Evolutionary conservation across 768 basidiomycete genomes (phyloP).

Genomic region (Boletus sensibilis): DNA sequence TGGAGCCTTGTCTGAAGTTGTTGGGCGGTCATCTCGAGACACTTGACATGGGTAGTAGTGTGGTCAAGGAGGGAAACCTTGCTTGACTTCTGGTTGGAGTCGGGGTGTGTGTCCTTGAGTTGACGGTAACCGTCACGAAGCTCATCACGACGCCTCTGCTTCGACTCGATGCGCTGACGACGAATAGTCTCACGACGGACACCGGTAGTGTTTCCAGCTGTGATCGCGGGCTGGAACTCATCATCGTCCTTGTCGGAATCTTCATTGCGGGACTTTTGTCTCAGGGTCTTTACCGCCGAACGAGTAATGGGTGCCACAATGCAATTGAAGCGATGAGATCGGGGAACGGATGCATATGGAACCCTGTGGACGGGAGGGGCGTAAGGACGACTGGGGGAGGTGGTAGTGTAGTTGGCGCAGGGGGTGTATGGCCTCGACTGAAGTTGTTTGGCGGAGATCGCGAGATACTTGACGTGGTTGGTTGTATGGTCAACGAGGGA

Average conservation of each 20-base stretch:
- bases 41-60: constrained; percentile 83
- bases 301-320: constrained; percentile 52
- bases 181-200: constrained; percentile 88
- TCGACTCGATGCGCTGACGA: constrained; percentile 90
- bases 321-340: constrained; percentile 80
- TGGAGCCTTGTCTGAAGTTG: too few relatives aligned
- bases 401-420: constrained; percentile 51
- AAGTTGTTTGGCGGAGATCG: too few relatives aligned
- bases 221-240: constrained; percentile 60
- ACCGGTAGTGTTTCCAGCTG: constrained; percentile 50
- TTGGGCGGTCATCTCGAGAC: too few relatives aligned
- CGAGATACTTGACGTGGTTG: too few relatives aligned
- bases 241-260: constrained; percentile 74
- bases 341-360: constrained; percentile 62
- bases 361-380: constrained; percentile 57
- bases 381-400: constrained; percentile 58
- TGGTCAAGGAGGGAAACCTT: constrained; percentile 90
- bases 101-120: constrained; percentile 86
- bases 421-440: too few relatives aligned
- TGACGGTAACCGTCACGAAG: constrained; percentile 88
- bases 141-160: constrained; percentile 89
- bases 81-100: constrained; percentile 90
- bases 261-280: constrained; percentile 53
- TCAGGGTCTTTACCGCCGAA: constrained; percentile 51
- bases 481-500: too few relatives aligned